Base-by-base conservation (phyloP, 331 rosid species). In the Erythrophleum ivorense region DNA sequence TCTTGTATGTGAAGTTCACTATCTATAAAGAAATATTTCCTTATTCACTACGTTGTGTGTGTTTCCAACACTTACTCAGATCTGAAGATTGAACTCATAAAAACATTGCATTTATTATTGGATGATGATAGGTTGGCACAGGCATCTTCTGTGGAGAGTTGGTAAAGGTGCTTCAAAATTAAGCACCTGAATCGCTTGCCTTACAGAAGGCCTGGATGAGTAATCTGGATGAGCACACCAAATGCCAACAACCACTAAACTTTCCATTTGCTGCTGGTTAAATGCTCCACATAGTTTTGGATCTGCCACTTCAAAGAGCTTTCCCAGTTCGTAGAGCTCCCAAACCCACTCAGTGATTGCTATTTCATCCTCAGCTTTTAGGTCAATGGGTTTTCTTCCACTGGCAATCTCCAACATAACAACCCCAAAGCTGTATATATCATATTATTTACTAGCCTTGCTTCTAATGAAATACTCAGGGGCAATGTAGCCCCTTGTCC, bases 121-220 rank as follows among this genome's bases (percentile, higher is more conserved):
- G 9, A 43, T 7, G 7, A 43, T 43, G 9, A 43, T 43, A 43
- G 41, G 48, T 43, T 43, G 48, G 48, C 48, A 43, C 48, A 43
- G 8, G 48, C 48, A 43, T 43, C 9, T 43, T 43, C 48, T 43
- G 9, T 6, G 48, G 9, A 43, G 48, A 54, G 3, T 57, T 16
- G 91, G 88, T 41, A 76, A 34, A 0, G 86, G 49, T 46, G 84
- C 75, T 73, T 87, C 86, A 78, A 79, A 85, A 10, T 84, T 75
- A 0, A 89, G 89, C 21, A 87, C 85, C 13, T 85, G 68, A 19
- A 77, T 64, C 21, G 73, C 91, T 68, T 88, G 81, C 73, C 76
- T 83, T 10, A 83, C 15, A 29, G 84, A 83, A 11, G 91, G 87
- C 43, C 89, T 79, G 2, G 34, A 31, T 10, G 7, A 46, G 48